A percentile compares a stretch with the other conserved stretches of the same genome.
Conservation (phyloP, 768 basidiomycete species). For the Suillus brevipes region DNA sequence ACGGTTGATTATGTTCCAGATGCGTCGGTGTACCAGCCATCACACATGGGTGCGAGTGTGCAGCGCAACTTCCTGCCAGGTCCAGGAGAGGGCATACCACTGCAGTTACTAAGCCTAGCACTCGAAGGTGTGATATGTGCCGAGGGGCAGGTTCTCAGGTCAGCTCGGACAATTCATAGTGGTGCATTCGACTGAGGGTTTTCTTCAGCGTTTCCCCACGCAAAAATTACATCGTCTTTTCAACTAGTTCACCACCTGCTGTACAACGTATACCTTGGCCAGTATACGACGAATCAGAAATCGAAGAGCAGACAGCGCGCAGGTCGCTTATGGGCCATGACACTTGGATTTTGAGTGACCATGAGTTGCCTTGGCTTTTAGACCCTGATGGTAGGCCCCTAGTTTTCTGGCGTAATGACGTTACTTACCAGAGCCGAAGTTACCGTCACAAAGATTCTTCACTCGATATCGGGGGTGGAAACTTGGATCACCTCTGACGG, state of each 20-base stretch:
- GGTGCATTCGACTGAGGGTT: slow-evolving; percentile 5
- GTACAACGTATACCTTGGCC: slow-evolving; percentile 90
- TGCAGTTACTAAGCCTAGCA: slow-evolving; percentile 66
- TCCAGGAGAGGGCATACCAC: slow-evolving; percentile 73
- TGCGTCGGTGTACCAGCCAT: slow-evolving; percentile 55
- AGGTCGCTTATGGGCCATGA: slow-evolving; percentile 51
- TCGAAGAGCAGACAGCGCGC: slow-evolving; percentile 33
- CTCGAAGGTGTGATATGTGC: slow-evolving; percentile 83
- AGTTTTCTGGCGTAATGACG: not conserved
- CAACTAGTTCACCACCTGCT: slow-evolving; percentile 71
- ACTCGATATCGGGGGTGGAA: slow-evolving; percentile 63
- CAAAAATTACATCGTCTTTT: slow-evolving; percentile 66
- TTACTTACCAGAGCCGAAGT: slow-evolving; percentile 41
- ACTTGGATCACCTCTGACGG: slow-evolving; percentile 88
- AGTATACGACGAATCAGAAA: slow-evolving; percentile 42
- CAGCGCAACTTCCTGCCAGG: slow-evolving; percentile 74
- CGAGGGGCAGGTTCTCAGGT: slow-evolving; percentile 77
- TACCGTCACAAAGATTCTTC: slow-evolving; percentile 60
- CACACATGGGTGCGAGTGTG: slow-evolving; percentile 46
- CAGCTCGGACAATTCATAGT: slow-evolving; percentile 14
- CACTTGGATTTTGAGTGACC: slow-evolving; percentile 68
- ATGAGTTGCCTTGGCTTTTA: slow-evolving; percentile 73
- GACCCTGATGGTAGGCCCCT: slow-evolving; percentile 61
- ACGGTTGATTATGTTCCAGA: slow-evolving; percentile 59
- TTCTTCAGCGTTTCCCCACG: slow-evolving; percentile 70